phyloP scores from a whole-genome alignment of 2,329 filamentous ascomycete species.

The Cladosporium sp. region DNA sequence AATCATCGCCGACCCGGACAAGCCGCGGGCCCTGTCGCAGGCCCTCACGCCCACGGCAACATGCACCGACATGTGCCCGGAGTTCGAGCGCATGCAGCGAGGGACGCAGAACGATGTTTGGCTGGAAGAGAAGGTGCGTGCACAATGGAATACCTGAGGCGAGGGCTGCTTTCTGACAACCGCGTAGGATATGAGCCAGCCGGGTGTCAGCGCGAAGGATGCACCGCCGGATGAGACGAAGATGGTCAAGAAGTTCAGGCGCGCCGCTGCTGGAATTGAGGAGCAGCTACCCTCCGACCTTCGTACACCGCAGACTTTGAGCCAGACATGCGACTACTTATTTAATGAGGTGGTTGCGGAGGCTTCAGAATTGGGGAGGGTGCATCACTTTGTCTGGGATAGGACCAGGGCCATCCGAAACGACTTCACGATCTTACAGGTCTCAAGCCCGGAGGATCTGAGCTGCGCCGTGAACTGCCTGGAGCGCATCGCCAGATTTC shows the following conservation, averaged over 20 bases:
- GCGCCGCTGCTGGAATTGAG: conserved; percentile 57
- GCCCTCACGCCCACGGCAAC: conserved; percentile 57
- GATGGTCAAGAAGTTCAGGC: conserved; percentile 60
- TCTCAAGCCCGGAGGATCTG: conserved; percentile 52
- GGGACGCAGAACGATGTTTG: conserved; percentile 58
- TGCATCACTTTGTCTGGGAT: conserved; percentile 61
- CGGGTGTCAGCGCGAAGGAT: conserved; percentile 21
- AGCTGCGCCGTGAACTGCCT: conserved; percentile 53
- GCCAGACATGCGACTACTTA: conserved; percentile 40
- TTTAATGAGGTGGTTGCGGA: conserved; percentile 45
- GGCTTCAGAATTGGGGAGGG: conserved; percentile 42
- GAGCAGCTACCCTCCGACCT: conserved; percentile 59
- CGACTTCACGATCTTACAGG: conserved; percentile 58
- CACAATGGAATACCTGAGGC: conserved; percentile 2
- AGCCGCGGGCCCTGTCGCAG: conserved; percentile 52
- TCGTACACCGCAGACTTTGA: conserved; percentile 46
- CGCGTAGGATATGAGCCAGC: conserved; percentile 26
- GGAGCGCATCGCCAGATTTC: conserved; percentile 58
- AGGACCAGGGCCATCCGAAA: conserved; percentile 59
- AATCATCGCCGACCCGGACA: conserved; percentile 53
- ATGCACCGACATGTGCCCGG: conserved; percentile 59
- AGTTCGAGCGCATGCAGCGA: conserved; percentile 56
- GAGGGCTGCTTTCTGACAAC: conserved; percentile 18
- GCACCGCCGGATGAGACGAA: conserved; percentile 43
- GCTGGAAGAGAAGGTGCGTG: conserved; percentile 51